phyloP scores from a whole-genome alignment of 148 eudicot species.

The Rhododendron ovatum region DNA sequence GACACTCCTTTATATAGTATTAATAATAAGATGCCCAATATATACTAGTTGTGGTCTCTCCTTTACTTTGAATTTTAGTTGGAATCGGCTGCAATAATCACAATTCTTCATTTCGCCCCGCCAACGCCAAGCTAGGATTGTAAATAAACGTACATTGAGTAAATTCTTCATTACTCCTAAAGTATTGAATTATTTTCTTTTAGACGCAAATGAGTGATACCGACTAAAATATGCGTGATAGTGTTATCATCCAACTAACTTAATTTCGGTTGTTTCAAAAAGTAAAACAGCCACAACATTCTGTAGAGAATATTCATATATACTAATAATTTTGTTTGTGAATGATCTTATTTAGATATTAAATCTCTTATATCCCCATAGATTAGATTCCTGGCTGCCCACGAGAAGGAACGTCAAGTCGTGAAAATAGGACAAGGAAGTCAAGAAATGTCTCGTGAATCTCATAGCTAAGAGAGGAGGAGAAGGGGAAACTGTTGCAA shows the following conservation, averaged over 20 bases:
- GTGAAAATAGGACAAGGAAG: conserved; percentile 71
- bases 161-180: not conserved
- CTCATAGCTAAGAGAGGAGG: conserved; percentile 42
- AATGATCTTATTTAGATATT: not conserved
- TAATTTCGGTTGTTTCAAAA: not conserved
- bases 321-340: not conserved
- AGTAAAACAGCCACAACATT: not conserved
- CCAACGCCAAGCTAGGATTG: not conserved
- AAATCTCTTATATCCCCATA: not conserved
- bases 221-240: no score
- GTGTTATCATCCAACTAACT: no score
- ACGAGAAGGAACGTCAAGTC: conserved; percentile 63
- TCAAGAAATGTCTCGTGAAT: conserved; percentile 50
- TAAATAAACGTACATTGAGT: not conserved
- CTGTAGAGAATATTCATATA: no score
- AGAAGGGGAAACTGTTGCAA: conserved; percentile 31
- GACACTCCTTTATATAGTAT: not conserved
- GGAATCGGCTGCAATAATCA: not conserved
- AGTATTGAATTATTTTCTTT: no score
- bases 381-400: conserved; percentile 52
- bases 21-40: not conserved
- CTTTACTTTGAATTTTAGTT: not conserved
- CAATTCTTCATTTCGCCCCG: not conserved
- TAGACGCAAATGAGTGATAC: no score
- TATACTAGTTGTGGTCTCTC: not conserved